Conservation (phyloP, 768 basidiomycete species). For the Cystofilobasidium capitatum region DNA sequence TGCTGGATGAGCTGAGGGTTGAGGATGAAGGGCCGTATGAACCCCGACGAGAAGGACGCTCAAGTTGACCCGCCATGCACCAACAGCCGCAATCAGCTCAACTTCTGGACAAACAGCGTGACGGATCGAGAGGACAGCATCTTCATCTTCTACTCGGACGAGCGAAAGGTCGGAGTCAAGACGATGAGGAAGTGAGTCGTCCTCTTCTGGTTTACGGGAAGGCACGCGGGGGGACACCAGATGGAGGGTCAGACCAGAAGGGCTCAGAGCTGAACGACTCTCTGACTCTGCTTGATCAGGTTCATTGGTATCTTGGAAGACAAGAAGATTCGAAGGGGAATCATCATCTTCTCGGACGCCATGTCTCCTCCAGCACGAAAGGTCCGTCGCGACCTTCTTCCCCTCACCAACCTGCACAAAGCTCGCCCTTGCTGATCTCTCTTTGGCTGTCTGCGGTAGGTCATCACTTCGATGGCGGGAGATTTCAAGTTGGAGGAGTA, state of each 20-base stretch:
- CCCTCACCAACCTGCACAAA: constrained; percentile 12
- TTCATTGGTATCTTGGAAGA: constrained; percentile 82
- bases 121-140: constrained; percentile 65
- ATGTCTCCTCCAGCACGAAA: constrained; percentile 97
- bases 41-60: not conserved
- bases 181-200: constrained; percentile 85
- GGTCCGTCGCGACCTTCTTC: constrained; percentile 44
- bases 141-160: constrained; percentile 92
- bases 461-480: constrained; percentile 78
- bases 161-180: constrained; percentile 88
- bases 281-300: constrained; percentile 43
- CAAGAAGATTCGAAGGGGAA: constrained; percentile 76
- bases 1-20: not conserved
- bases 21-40: constrained; percentile 6
- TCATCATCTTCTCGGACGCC: constrained; percentile 89
- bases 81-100: constrained; percentile 70
- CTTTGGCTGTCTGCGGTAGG: constrained; percentile 46
- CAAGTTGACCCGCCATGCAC: not conserved
- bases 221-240: not conserved
- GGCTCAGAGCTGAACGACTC: not conserved
- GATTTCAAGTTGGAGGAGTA: constrained; percentile 90
- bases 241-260: not conserved
- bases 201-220: not conserved
- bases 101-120: constrained; percentile 74
- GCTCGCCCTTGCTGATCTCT: not conserved